phyloP scores from a whole-genome alignment of 2,329 filamentous ascomycete genomes.

The Fusarium sp. region DNA sequence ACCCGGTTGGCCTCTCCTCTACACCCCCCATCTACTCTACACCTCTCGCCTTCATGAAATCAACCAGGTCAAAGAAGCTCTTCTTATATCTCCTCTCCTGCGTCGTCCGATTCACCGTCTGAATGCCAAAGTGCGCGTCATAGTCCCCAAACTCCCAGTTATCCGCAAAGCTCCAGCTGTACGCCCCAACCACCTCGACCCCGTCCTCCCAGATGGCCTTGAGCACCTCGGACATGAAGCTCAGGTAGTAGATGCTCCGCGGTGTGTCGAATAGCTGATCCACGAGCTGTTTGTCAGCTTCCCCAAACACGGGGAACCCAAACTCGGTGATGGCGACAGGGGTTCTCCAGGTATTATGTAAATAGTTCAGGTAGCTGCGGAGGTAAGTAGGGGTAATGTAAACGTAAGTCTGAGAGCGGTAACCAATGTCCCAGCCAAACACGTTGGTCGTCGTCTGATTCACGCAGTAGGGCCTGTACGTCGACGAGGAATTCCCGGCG shows the following conservation, averaged over 20 bases:
- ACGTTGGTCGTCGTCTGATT: conserved; percentile 58
- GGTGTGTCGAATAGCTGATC: conserved; percentile 67
- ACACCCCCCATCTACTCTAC: conserved; percentile 28
- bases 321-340: conserved; percentile 66
- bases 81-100: conserved; percentile 65
- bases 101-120: conserved; percentile 66
- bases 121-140: conserved; percentile 64
- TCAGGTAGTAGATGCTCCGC: conserved; percentile 66
- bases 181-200: conserved; percentile 64
- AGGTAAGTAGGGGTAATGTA: conserved; percentile 70
- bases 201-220: conserved; percentile 68
- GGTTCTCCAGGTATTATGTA: conserved; percentile 68
- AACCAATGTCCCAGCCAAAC: conserved; percentile 70
- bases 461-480: conserved; percentile 65
- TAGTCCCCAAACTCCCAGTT: conserved; percentile 67
- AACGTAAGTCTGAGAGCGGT: conserved; percentile 66
- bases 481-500: conserved; percentile 56
- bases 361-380: conserved; percentile 65
- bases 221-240: conserved; percentile 65
- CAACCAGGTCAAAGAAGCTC: conserved; percentile 69
- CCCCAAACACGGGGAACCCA: conserved; percentile 66
- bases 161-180: conserved; percentile 65
- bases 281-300: conserved; percentile 55
- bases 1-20: neutral
- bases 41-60: conserved; percentile 57